Base-by-base conservation (phyloP, 2,329 filamentous ascomycete species). In the Penicillium freii region DNA sequence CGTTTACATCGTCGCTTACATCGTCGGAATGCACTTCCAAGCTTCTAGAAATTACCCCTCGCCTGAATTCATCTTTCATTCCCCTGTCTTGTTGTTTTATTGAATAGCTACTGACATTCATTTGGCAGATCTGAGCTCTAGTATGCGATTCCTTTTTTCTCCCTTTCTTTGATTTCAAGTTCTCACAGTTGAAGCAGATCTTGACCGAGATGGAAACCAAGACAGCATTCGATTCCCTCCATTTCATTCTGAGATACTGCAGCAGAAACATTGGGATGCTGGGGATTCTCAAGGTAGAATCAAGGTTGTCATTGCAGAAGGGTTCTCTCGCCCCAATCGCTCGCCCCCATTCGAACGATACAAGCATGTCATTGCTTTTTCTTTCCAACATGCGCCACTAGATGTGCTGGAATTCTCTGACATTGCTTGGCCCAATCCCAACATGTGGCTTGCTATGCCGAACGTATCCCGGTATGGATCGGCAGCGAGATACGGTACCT, bases 351-450 rank as follows among this genome's bases (percentile, higher is more conserved):
- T 89, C 62, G 86, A 90, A 65, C 79, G 85, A 40, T 78, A 89
- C 60, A 89, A 87, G 68, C 90, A 92, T 66, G 74, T 91, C 44
- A 83, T 92, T 25, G 83, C 84, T 15, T 94, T 96, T 73, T 87
- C 91, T 1, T 96, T 95, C 66, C 90, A 94, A 68, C 90, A 94
- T 77, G 91, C 89, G 34, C 91, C 91, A 1, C 75, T 89, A 91
- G 91, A 89, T 42, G 79, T 92, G 25, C 81, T 95, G 31, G 89
- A 94, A 72, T 80, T 78, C 59, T 86, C 85, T 2, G 83, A 82
- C 4, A 91, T 95, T 67, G 89, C 90, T 2, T 95, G 90, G 89
- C 91, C 91, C 8, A 92, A 89, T 69, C 76, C 83, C 21, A 74
- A 78, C 17, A 89, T 91, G 87, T 90, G 86, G 87, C 80, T 80